Percentiles rank a stretch among this genome's conserved stretches.
Conservation (phyloP, 2,329 filamentous ascomycete species). For the Aspergillus pseudoterreus region DNA sequence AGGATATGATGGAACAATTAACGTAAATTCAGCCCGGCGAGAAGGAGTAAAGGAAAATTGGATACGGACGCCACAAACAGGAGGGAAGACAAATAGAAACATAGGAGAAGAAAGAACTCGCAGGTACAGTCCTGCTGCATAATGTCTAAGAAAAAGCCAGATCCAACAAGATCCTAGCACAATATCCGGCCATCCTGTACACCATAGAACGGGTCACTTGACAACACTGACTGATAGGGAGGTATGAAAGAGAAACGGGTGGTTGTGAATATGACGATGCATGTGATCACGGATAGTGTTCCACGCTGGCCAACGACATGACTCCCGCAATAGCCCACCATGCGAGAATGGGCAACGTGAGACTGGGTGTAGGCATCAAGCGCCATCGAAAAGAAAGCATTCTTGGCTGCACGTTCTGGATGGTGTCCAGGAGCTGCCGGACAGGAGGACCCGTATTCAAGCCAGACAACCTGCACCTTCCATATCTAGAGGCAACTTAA, state of each 20-base stretch:
- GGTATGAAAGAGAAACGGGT: not conserved
- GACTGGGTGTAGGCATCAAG: constrained; percentile 8
- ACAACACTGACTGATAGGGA: not conserved
- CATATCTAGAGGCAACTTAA: constrained; percentile 16
- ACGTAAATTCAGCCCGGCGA: constrained; percentile 25
- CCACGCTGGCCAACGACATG: not conserved
- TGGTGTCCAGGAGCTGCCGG: constrained; percentile 3
- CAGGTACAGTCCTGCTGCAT: constrained; percentile 24
- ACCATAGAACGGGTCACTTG: constrained; percentile 8
- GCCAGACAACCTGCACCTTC: constrained; percentile 11
- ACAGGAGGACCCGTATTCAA: constrained; percentile 7
- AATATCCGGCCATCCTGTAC: constrained; percentile 12
- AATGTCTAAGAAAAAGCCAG: constrained; percentile 27
- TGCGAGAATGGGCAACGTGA: not conserved
- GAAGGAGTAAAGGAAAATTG: constrained; percentile 12
- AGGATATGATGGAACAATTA: constrained; percentile 10
- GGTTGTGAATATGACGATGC: not conserved
- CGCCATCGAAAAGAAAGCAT: constrained; percentile 12
- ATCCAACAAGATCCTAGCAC: constrained; percentile 22
- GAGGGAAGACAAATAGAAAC: constrained; percentile 26
- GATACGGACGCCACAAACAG: constrained; percentile 32
- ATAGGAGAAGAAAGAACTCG: constrained; percentile 23
- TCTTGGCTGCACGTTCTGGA: constrained; percentile 10
- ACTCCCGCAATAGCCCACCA: not conserved
- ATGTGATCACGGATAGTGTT: not conserved